Evolutionary conservation across 495 filamentous ascomycete genomes (phyloP).

Genomic region (Penicillium chermesinum): DNA sequence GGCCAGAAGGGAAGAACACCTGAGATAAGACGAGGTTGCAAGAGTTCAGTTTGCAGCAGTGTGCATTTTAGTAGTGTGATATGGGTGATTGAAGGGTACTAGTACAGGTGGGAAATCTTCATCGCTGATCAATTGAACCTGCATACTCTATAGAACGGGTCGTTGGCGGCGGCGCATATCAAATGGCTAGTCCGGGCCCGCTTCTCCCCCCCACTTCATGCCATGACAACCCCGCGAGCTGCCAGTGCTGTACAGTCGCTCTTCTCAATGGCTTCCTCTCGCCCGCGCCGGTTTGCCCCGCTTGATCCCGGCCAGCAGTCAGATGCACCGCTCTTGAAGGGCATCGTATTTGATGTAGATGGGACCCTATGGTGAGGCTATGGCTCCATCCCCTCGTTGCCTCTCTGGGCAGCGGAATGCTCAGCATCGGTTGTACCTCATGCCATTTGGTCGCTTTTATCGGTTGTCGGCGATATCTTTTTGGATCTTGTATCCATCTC

Average conservation of each 20-base stretch:
- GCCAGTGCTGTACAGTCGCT: neutral
- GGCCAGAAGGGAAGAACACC: no score
- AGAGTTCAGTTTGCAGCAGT: no score
- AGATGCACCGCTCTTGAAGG: slow-evolving; percentile 58
- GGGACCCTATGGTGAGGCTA: slow-evolving; percentile 80
- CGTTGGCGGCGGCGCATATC: no score
- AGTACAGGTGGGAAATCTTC: no score
- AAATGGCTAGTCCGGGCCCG: neutral
- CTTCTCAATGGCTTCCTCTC: slow-evolving; percentile 34
- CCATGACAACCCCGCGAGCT: slow-evolving; percentile 12
- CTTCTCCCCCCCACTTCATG: slow-evolving; percentile 5
- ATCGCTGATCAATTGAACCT: no score
- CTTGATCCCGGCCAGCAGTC: slow-evolving; percentile 36
- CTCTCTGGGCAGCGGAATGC: neutral
- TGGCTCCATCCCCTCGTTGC: neutral
- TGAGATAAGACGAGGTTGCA: no score
- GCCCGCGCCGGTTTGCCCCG: slow-evolving; percentile 50
- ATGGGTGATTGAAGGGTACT: no score
- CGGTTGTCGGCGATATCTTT: no score
- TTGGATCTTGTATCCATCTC: no score
- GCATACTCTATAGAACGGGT: no score
- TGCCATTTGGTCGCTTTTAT: no score
- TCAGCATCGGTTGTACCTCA: neutral
- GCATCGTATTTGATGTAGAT: slow-evolving; percentile 92
- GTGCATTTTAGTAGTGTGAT: no score